Evolutionary conservation across 2,329 filamentous ascomycete genomes (phyloP).

Genomic region (Seiridium cupressi): DNA sequence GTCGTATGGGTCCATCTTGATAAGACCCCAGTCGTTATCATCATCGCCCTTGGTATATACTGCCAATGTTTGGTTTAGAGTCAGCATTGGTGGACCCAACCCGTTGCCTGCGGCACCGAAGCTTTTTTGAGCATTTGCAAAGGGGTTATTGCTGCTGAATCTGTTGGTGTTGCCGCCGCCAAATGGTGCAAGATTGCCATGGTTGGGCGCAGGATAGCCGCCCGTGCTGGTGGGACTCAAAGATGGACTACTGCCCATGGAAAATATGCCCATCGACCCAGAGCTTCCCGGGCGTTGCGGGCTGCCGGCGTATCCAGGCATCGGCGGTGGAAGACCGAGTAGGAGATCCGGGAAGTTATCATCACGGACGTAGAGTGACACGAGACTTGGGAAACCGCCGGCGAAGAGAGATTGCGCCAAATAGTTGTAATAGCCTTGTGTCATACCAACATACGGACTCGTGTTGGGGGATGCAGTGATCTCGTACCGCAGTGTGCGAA

Average conservation of each 20-base stretch:
- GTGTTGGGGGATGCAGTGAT: constrained; percentile 62
- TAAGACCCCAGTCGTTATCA: constrained; percentile 57
- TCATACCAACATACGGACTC: constrained; percentile 55
- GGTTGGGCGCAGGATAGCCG: constrained; percentile 8
- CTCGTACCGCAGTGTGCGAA: constrained; percentile 78
- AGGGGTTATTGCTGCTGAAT: constrained; percentile 62
- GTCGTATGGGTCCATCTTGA: constrained; percentile 40
- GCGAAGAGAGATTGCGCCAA: constrained; percentile 79
- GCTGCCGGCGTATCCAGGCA: constrained; percentile 37
- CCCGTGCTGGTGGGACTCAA: constrained; percentile 22
- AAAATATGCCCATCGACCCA: constrained; percentile 26
- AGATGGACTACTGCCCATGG: constrained; percentile 19
- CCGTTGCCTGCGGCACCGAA: constrained; percentile 26
- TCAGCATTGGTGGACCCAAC: constrained; percentile 26
- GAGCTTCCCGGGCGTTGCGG: constrained; percentile 33
- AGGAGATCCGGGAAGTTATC: constrained; percentile 79
- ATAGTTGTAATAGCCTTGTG: constrained; percentile 76
- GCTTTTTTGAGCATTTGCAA: constrained; percentile 30
- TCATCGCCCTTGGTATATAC: constrained; percentile 61
- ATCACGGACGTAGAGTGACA: constrained; percentile 82
- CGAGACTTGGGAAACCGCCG: constrained; percentile 70
- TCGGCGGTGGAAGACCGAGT: constrained; percentile 66
- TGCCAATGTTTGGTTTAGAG: constrained; percentile 52
- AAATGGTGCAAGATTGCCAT: constrained; percentile 11
- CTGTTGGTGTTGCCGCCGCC: constrained; percentile 26